These are phyloP conservation scores for Rutstroemia sydowiana DNA, from an alignment of 2,329 filamentous ascomycete genomes.

Conservation along the genomic window DNA sequence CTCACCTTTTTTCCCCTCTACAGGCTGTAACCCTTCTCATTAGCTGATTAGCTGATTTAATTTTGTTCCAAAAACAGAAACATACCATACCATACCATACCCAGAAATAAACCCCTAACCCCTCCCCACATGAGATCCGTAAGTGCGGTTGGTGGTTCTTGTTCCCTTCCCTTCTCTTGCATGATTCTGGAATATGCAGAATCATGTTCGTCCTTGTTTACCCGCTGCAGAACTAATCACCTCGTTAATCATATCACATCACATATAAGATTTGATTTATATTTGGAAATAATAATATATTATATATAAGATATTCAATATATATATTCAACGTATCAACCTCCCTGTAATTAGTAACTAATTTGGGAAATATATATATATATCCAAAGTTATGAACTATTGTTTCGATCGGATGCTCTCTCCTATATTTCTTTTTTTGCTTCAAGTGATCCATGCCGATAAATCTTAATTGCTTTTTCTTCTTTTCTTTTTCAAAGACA, in stretches of 20 bases:
- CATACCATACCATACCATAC: conserved; percentile 6
- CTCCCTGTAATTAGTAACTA: too few species aligned
- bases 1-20: too few species aligned
- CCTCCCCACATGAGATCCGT: not conserved
- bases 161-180: conserved; percentile 9
- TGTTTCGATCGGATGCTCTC: too few species aligned
- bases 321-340: too few species aligned
- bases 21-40: too few species aligned
- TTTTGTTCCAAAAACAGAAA: not conserved
- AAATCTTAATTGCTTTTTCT: not conserved
- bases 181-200: conserved; percentile 11
- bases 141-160: not conserved
- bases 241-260: not conserved
- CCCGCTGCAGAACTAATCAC: conserved; percentile 6
- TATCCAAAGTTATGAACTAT: too few species aligned
- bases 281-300: not conserved
- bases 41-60: too few species aligned
- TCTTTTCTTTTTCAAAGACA: conserved; percentile 2
- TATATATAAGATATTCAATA: too few species aligned
- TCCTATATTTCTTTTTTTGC: too few species aligned
- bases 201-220: conserved; percentile 2
- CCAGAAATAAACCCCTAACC: not conserved
- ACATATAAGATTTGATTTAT: not conserved
- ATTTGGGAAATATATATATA: too few species aligned
- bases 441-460: too few species aligned